Base-by-base conservation (phyloP, 305 asterid genomes). In the Plantago coronopus region DNA sequence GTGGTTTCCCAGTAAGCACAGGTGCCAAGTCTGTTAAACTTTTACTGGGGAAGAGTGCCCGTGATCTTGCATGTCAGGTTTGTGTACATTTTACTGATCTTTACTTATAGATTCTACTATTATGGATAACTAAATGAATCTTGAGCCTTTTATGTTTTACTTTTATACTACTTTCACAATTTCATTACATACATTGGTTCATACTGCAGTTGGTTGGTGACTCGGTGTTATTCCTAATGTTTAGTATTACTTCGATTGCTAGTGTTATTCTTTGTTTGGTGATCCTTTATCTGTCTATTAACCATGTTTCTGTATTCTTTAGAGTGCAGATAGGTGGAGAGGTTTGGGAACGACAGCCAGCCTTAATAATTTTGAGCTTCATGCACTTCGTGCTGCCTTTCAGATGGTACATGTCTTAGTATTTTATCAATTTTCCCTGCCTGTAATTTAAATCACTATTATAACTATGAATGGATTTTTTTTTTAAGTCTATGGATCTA, bases 21-120 rank as follows among this genome's bases (percentile, higher is more conserved):
- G 94, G 91, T 61, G 87, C 83, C 67, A 84, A 74, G 75, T 73
- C 74, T 73, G 70, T 81, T 61, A 67, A 81, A 48, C 64, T 78
- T 57, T 42, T 56, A 65, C 77, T 88, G 17, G 91, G 85, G 48
- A 86, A 71, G 70, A 82, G 54, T 85, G 91, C 89, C 23, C 84
- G 91, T 48, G 96, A 85, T 79, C 96, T 91, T 63, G 91, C 98
- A 57, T 88, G 98, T 70, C 98, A 91, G 95, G 98, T 91, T 70
- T 64, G 49, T 56, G 21, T 59, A 55, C 58, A 44, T 65, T 59
- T 56, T 51, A 40, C 50, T 20, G 59, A 17, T 16, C 53, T 19
- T 8, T 3, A 25, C 27, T 45, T 43, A 63, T 12, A 46, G 54
- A 55, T 18, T 43, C 55, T 47, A 42, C 55, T 47, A 17, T 46